Base-by-base conservation (phyloP, 2,329 filamentous ascomycete species). In the Colletotrichum sp. region DNA sequence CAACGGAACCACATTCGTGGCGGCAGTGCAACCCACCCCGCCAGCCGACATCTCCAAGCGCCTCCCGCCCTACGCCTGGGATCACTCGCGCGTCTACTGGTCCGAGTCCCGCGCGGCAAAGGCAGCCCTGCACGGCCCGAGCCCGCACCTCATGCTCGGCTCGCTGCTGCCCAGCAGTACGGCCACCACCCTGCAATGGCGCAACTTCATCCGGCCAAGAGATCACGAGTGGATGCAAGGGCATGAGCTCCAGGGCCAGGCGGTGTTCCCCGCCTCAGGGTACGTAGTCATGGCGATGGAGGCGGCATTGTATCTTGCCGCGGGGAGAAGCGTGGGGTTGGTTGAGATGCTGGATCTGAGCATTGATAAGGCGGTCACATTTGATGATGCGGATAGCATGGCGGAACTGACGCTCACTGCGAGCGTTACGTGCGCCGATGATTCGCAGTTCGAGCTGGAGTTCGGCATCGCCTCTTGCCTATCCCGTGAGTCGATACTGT, bases 221-320 rank as follows among this genome's bases (percentile, higher is more conserved):
- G 67, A 69, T 18, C 21, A 44, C 16, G 59, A 62, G 59, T 88
- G 86, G 87, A 70, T 88, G 4, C 39, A 70, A 4, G 82, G 85
- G 30, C 86, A 89, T 62, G 69, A 77, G 18, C 65, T 81, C 44
- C 81, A 85, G 30, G 79, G 80, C 3, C 79, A 86, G 44, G 80
- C 83, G 18, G 81, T 90, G 5, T 88, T 88, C 65, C 88, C 89
- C 0, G 85, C 79, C 2, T 84, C 87, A 1, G 87, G 83, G 0
- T 89, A 87, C 77, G 65, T 88, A 1, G 80, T 82, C 26, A 87
- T 88, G 81, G 86, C 84, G 2, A 80, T 87, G 1, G 87, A 89
- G 74, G 88, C 87, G 5, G 82, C 82, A 6, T 6, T 52, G 44
- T 21, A 7, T 21, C 16, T 52, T 18, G 44, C 44, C 16, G 5